Evolutionary conservation across 495 filamentous ascomycete species (phyloP), one percentile per base, ranked within the genome.

Genomic region (Immersiella caudata): DNA sequence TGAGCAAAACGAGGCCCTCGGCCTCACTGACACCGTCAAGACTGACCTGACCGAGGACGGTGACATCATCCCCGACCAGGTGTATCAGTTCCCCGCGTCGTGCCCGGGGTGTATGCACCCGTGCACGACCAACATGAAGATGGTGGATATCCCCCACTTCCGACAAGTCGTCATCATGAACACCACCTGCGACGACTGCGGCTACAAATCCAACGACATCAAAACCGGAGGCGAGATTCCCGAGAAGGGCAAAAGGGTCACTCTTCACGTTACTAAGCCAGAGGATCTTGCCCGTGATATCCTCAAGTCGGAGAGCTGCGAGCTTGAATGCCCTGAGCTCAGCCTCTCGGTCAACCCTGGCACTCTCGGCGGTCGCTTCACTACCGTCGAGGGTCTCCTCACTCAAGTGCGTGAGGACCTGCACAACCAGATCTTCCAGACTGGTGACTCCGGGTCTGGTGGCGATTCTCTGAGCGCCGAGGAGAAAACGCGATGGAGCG

Each of bases 201-300:
- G 93, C n/a, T 97, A 97, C 79, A 89, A 91, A 61, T 93, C 87
- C 68, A 96, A 93, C 78, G 95, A 99, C 75, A 91, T 98, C 62
- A 97, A 97, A 82, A 97, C 96, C 1, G 96, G 96, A 68, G 96
- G 95, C 65, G 93, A 88, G 70, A 87, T 99, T 22, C 95, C 96
- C 7, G 90, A 90, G 58, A 91, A 91, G 76, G 95, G 95, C 54
- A 89, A 89, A 76, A 90, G 87, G 59, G 95, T 97, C 63, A 93
- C 86, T 1, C 83, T 99, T 51, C 79, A 81, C 50, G 92, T 98
- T 24, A 84, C 90, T 70, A 88, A 81, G 36, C 73, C 81, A n/a
- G 85, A 88, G 46, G 95, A 99, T 78, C 86, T 99, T 14, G 87
- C 86, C 7, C 87, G 95, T 67, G 95, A 99, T 76, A 96, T 99